These are phyloP conservation scores for Leucosporidium creatinivorum DNA, from an alignment of 768 basidiomycete species.

Conservation along the genomic window DNA sequence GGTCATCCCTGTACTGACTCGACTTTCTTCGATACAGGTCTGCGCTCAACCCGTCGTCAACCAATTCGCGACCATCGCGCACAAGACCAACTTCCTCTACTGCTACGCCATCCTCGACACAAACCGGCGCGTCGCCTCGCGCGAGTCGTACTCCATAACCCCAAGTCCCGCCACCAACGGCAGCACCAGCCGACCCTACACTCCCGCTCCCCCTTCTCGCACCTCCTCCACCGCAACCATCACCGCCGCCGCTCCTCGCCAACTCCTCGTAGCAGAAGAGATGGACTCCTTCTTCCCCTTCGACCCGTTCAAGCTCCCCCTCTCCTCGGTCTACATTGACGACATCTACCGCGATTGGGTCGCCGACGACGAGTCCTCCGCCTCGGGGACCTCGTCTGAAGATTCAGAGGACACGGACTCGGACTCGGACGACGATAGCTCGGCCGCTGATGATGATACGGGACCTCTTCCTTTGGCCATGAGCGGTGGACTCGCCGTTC, in stretches of 20 bases:
- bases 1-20: neutral
- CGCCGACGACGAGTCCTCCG: slow-evolving; percentile 58
- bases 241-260: slow-evolving; percentile 5
- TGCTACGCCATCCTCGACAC: slow-evolving; percentile 85
- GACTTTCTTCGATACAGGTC: slow-evolving; percentile 48
- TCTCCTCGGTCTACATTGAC: slow-evolving; percentile 68
- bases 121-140: slow-evolving; percentile 57
- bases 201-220: slow-evolving; percentile 9
- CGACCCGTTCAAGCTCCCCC: slow-evolving; percentile 86
- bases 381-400: slow-evolving; percentile 50
- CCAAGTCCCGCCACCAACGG: slow-evolving; percentile 8
- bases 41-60: slow-evolving; percentile 83
- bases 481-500: slow-evolving; percentile 21
- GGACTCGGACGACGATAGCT: slow-evolving; percentile 12
- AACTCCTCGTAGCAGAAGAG: slow-evolving; percentile 32
- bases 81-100: slow-evolving; percentile 82
- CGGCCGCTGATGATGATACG: slow-evolving; percentile 6
- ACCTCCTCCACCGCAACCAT: neutral
- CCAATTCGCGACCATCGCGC: slow-evolving; percentile 90
- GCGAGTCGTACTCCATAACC: slow-evolving; percentile 12
- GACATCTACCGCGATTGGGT: slow-evolving; percentile 87
- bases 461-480: neutral
- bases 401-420: slow-evolving; percentile 37
- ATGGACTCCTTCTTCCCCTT: slow-evolving; percentile 96
- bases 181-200: slow-evolving; percentile 14